Evolutionary conservation across 495 filamentous ascomycete genomes (phyloP).

Genomic region (Tuber magnatum): DNA sequence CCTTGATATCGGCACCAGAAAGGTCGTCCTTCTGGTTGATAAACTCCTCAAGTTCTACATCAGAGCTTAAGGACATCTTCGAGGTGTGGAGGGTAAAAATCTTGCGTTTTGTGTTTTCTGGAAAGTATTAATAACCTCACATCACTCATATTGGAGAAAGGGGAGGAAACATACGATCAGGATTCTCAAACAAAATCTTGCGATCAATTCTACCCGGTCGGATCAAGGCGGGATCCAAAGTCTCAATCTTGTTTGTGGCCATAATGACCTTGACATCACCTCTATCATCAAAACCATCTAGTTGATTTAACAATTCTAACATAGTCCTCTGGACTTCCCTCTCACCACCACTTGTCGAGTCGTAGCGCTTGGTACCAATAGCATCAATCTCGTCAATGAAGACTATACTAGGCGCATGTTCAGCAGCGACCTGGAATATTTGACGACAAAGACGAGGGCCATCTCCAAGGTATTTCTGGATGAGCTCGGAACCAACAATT

Average conservation of each 20-base stretch:
- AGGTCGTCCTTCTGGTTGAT: conserved; percentile 98
- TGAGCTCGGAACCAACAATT: conserved; percentile 95
- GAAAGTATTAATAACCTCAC: conserved; percentile 8
- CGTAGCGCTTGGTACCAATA: conserved; percentile 98
- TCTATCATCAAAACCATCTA: conserved; percentile 97
- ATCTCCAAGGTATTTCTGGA: conserved; percentile 98
- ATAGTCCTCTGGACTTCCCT: conserved; percentile 97
- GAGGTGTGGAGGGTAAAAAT: conserved; percentile 98
- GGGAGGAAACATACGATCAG: conserved; percentile 62
- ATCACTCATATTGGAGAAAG: conserved; percentile 39
- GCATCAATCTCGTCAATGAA: conserved; percentile 99
- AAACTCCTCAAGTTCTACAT: conserved; percentile 97
- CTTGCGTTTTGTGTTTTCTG: conserved; percentile 97
- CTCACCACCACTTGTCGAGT: conserved; percentile 92
- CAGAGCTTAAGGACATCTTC: conserved; percentile 93
- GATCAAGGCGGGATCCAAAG: conserved; percentile 90
- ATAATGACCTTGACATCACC: conserved; percentile 99
- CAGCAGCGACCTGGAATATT: conserved; percentile 94
- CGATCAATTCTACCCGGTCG: conserved; percentile 96
- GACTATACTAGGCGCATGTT: conserved; percentile 93
- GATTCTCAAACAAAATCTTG: conserved; percentile 98
- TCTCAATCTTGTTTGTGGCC: conserved; percentile 99
- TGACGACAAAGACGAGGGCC: conserved; percentile 90
- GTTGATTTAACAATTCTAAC: conserved; percentile 96
- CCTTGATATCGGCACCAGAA: conserved; percentile 95